These are phyloP conservation scores for Pseudocercospora eumusae DNA, from an alignment of 2,329 filamentous ascomycete species.

Conservation along the genomic window DNA sequence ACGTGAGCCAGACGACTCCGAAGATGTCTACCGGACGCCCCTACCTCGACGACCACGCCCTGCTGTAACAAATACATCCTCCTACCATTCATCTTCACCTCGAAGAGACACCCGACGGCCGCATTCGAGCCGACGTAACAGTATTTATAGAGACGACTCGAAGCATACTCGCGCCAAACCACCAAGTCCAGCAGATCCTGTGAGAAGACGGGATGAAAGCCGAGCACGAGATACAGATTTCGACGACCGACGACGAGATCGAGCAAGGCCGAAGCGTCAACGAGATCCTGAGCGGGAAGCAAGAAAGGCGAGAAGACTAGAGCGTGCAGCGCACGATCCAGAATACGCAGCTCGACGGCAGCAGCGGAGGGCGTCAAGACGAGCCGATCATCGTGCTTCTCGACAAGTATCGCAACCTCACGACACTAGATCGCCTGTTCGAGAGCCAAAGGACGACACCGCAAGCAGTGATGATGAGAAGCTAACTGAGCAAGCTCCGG, in stretches of 20 bases:
- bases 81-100: background rate
- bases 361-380: conserved; percentile 12
- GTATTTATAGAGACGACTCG: background rate
- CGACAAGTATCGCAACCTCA: background rate
- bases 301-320: conserved; percentile 2
- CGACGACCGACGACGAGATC: background rate
- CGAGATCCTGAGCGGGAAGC: background rate
- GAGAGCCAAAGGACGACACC: background rate
- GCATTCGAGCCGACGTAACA: background rate
- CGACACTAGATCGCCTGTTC: background rate
- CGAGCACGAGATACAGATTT: background rate
- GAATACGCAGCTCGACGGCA: conserved; percentile 8
- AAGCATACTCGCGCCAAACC: background rate
- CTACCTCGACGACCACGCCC: background rate
- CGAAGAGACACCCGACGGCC: background rate
- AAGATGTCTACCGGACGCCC: background rate
- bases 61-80: background rate
- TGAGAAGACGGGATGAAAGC: conserved; percentile 1
- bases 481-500: background rate
- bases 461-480: background rate
- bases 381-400: conserved; percentile 13
- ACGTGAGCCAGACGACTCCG: background rate
- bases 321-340: conserved; percentile 13
- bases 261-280: background rate
- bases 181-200: background rate